A percentile compares a stretch with the other conserved stretches of the same genome.
phyloP scores from a whole-genome alignment of 2,329 filamentous ascomycete species.

The Epichloe gansuensis region DNA sequence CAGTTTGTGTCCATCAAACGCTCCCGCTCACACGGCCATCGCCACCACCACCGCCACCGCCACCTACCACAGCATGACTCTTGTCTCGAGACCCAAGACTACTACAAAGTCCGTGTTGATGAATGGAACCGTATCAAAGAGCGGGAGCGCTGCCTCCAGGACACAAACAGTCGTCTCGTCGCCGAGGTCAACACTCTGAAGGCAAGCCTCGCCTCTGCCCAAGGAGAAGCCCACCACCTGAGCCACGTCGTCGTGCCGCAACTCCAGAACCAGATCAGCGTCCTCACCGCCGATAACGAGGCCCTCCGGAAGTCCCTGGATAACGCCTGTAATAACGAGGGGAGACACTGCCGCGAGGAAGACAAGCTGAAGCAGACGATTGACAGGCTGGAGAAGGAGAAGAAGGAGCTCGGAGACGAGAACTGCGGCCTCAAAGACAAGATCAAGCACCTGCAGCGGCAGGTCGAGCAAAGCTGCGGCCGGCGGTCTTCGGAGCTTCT shows the following conservation, averaged over 20 bases:
- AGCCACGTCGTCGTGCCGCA: constrained; percentile 20
- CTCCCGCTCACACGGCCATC: constrained; percentile 22
- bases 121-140: constrained; percentile 25
- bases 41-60: constrained; percentile 18
- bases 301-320: constrained; percentile 26
- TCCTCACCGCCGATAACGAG: constrained; percentile 26
- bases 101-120: constrained; percentile 22
- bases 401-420: constrained; percentile 19
- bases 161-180: constrained; percentile 21
- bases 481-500: constrained; percentile 20
- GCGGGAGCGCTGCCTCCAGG: constrained; percentile 22
- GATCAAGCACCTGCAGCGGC: constrained; percentile 22
- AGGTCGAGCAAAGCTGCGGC: constrained; percentile 19
- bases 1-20: constrained; percentile 28
- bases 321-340: constrained; percentile 17
- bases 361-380: constrained; percentile 21
- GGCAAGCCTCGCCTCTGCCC: constrained; percentile 20
- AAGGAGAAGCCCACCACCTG: constrained; percentile 23
- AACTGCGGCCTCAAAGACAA: constrained; percentile 21
- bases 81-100: constrained; percentile 18
- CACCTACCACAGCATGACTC: constrained; percentile 17
- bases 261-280: constrained; percentile 24
- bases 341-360: constrained; percentile 18
- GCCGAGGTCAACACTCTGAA: constrained; percentile 22
- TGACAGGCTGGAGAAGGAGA: constrained; percentile 23